phyloP scores from a whole-genome alignment of 2,329 filamentous ascomycete species.

The Lasiodiplodia theobromae region DNA sequence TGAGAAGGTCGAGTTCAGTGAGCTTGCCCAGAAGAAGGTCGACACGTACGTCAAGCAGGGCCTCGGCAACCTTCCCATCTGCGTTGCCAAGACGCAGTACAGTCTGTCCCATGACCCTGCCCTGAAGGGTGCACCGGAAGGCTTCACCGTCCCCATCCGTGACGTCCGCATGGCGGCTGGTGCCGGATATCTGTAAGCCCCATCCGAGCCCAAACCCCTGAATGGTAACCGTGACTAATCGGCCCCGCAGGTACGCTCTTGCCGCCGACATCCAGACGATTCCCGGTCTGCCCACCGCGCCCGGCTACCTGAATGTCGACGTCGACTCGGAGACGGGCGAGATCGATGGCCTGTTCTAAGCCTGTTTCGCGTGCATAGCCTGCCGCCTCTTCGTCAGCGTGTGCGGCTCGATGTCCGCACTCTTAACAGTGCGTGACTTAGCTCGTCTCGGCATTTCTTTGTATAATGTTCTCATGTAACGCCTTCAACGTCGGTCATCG shows the following conservation, averaged over 20 bases:
- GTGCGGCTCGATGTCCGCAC: conserved; percentile 6
- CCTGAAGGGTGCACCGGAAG: conserved; percentile 92
- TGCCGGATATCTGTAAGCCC: conserved; percentile 82
- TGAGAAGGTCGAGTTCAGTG: conserved; percentile 86
- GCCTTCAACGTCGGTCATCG: conserved; percentile 24
- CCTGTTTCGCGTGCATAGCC: background rate
- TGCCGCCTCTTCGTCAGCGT: conserved; percentile 8
- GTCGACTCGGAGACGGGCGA: conserved; percentile 61
- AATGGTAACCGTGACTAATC: conserved; percentile 45
- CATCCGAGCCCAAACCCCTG: background rate
- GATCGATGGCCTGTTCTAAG: conserved; percentile 80
- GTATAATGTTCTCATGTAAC: conserved; percentile 22
- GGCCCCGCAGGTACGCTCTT: conserved; percentile 73
- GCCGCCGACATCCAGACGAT: conserved; percentile 99
- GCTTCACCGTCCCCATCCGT: conserved; percentile 92
- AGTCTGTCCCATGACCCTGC: conserved; percentile 91
- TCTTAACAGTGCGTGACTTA: conserved; percentile 13
- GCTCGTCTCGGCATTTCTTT: conserved; percentile 7
- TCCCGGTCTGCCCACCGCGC: conserved; percentile 90
- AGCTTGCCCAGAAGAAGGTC: conserved; percentile 93
- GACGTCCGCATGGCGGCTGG: conserved; percentile 95
- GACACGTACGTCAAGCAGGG: conserved; percentile 93
- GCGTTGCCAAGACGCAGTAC: conserved; percentile 98
- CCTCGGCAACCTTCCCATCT: conserved; percentile 91
- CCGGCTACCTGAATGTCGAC: conserved; percentile 94